Percentiles rank a stretch among this genome's conserved stretches.
Evolutionary conservation across 805 yeast species (phyloP).

Genomic region (Cyberlindnera galapagoensis): DNA sequence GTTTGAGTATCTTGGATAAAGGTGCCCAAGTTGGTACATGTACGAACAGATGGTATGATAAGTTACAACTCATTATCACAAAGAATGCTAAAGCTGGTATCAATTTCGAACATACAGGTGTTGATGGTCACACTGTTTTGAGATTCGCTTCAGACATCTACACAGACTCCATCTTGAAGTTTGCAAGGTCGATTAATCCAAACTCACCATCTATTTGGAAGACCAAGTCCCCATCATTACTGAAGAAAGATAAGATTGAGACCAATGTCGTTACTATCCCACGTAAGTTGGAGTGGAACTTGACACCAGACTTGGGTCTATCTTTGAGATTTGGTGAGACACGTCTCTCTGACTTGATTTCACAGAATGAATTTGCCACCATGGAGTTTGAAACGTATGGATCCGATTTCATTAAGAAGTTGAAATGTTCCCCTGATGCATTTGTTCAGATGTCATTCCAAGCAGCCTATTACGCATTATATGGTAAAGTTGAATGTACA

Average conservation of each 20-base stretch:
- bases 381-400: constrained; percentile 69
- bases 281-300: constrained; percentile 82
- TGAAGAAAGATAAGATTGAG: constrained; percentile 34
- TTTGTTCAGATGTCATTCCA: constrained; percentile 92
- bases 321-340: constrained; percentile 89
- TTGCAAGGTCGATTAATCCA: constrained; percentile 76
- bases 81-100: constrained; percentile 89
- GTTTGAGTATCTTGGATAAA: constrained; percentile 67
- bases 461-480: constrained; percentile 84
- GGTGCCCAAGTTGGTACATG: constrained; percentile 94
- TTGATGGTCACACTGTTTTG: constrained; percentile 90
- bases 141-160: constrained; percentile 85
- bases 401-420: constrained; percentile 67
- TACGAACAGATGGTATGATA: constrained; percentile 93
- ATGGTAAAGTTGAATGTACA: constrained; percentile 89
- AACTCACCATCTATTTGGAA: constrained; percentile 66
- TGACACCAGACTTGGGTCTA: constrained; percentile 69
- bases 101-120: constrained; percentile 91
- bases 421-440: constrained; percentile 92
- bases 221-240: constrained; percentile 41
- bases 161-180: constrained; percentile 82
- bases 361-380: constrained; percentile 82
- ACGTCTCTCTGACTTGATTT: constrained; percentile 75
- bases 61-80: constrained; percentile 80
- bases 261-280: constrained; percentile 62